phyloP scores from a whole-genome alignment of 805 yeast species.

The Saccharomyces eubayanus region DNA sequence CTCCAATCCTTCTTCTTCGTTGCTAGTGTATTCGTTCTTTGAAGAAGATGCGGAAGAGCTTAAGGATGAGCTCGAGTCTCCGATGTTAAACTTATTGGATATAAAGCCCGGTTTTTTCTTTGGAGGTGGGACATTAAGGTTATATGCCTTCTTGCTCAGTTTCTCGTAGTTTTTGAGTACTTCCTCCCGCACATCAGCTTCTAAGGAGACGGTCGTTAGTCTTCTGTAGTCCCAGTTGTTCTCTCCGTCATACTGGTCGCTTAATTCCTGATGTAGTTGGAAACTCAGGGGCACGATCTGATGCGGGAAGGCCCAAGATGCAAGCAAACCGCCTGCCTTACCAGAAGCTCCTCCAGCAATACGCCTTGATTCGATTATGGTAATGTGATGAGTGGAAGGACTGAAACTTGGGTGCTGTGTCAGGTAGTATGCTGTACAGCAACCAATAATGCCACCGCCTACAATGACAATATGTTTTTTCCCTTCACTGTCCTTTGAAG shows the following conservation, averaged over 20 bases:
- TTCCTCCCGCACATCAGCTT: constrained; percentile 56
- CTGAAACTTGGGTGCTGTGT: constrained; percentile 77
- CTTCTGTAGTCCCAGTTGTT: constrained; percentile 89
- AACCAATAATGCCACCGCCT: constrained; percentile 96
- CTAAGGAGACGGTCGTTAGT: constrained; percentile 76
- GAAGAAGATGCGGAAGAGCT: background rate
- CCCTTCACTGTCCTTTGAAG: constrained; percentile 33
- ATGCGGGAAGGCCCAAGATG: constrained; percentile 95
- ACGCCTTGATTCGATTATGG: constrained; percentile 78
- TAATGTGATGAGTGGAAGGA: constrained; percentile 65
- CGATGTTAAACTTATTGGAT: background rate
- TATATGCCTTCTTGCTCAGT: constrained; percentile 1
- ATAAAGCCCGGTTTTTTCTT: constrained; percentile 1
- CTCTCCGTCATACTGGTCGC: constrained; percentile 74
- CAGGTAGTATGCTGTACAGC: constrained; percentile 84
- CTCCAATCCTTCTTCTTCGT: constrained; percentile 4
- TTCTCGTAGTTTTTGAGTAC: constrained; percentile 2
- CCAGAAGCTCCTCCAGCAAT: constrained; percentile 98
- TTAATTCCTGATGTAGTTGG: constrained; percentile 72
- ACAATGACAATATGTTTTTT: constrained; percentile 75
- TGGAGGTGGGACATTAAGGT: constrained; percentile 6
- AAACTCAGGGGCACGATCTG: constrained; percentile 87
- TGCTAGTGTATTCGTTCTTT: background rate
- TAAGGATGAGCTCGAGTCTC: constrained; percentile 1
- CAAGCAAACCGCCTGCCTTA: constrained; percentile 92